Evolutionary conservation across 352 stramenopile genomes (phyloP), one percentile per base, ranked within the genome.

Genomic region (Phytophthora pluvialis): DNA sequence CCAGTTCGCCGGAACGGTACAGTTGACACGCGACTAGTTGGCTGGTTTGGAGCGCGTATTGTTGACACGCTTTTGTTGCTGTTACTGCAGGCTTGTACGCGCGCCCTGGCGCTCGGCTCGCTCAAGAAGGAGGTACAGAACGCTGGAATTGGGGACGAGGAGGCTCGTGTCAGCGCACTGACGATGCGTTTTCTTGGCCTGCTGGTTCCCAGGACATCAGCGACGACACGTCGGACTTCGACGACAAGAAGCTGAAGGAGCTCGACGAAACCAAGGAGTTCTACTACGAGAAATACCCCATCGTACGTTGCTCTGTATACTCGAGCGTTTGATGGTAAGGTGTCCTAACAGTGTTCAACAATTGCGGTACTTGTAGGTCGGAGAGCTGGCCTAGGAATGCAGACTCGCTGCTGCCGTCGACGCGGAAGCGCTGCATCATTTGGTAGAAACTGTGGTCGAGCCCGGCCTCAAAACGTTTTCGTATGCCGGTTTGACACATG

Each of bases 261-360:
- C 66, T 92, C 38, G 70, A 80, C 13, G 78, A 89, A 54, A 94
- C 80, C n/a, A 77, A 83, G 36, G 65, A 71, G 44, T 94, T 93
- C 50, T 94, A 94, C 73, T 82, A 87, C 66, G 81, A 89, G 56
- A 94, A 94, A 64, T 94, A 94, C 62, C 86, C 86, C n/a, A 78
- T 88, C 33, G 86, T 94, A 85, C 45, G 80, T 80, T n/a, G 10
- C 33, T 39, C n/a, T 29, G 26, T 29, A 10, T 13, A 39, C n/a
- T 5, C 6, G 11, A 33, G 18, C 18, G 7, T 35, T 50, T 28
- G n/a, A 38, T 43, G 11, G 10, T 8, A 15, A 35, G 21, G 21
- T 39, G 21, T 25, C 9, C 26, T 61, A 36, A 67, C 43, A 1
- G 28, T 45, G 4, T 53, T 62, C 21, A 21, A 21, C 21, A 21